Base-by-base conservation (phyloP, 1,284 basidiomycete species). In the Meira nashicola region DNA sequence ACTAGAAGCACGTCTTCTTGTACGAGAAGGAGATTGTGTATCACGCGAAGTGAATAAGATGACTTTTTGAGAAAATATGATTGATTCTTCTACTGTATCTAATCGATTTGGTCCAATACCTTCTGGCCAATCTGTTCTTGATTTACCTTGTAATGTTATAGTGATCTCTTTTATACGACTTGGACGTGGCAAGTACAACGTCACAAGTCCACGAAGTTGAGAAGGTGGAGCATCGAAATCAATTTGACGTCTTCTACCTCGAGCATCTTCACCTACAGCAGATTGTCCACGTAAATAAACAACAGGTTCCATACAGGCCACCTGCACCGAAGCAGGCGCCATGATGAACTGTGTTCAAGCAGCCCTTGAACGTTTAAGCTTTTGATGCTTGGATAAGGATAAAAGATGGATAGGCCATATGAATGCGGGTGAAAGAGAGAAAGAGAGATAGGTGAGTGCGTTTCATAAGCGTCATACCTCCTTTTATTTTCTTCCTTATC, bases 161-260 rank as follows among this genome's bases (percentile, higher is more conserved):
- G 86, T 84, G 59, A 98, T 93, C 70, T 87, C 89, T 39, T 88
- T 87, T 71, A 98, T 87, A 76, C 88, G 86, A 41, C 87, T 92
- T 0, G 92, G 86, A 76, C 93, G 94, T 50, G 82, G 82, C 33
- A 96, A 82, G 11, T 86, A 85, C 47, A 98, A 82, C 1, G 86
- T 87, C 59, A 97, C 83, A 11, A 96, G 81, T n/a, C 92, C 94
- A 41, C 94, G 84, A 37, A 98, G 82, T 78, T 93, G 83, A 7
- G 91, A 87, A 1, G 89, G 87, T 5, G 85, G 84, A 0, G 83
- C 81, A 66, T 83, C 83, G 41, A 62, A 51, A 62, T 76, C 65
- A 58, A 69, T 57, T 17, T 60, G 64, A 2, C 69, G 54, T 21
- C 64, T 55, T 17, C 70, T 62, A 23, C 73, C 69, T 6, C 70